Base-by-base conservation (phyloP, 495 filamentous ascomycete species). In the Aspergillus funiculosus region DNA sequence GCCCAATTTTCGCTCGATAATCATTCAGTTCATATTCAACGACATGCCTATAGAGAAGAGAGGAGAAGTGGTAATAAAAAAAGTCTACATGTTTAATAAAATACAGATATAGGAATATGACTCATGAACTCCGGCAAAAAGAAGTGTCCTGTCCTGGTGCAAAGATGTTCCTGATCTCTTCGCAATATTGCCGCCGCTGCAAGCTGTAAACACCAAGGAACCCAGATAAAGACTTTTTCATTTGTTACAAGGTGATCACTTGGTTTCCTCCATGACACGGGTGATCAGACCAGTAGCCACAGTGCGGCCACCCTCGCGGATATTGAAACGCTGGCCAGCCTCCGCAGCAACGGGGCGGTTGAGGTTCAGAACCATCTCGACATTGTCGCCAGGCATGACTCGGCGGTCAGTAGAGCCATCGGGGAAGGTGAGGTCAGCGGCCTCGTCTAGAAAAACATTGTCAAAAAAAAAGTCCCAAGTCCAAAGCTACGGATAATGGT, bases 331-430 rank as follows among this genome's bases (percentile, higher is more conserved):
- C 76, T 92, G 85, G 52, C 91, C 90, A 39, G 76, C 66, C 70
- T 97, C 94, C 40, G 95, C 60, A 43, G 90, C 92, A 53, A 94
- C 69, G 36, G 94, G 88, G 58, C 81, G 69, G 71, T 85, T 74
- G 51, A 94, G 81, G 50, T 79, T 73, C 69, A 85, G 85, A 49
- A 86, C 67, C 87, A 98, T 92, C 80, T 97, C 94, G 53, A 92
- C 82, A 73, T 98, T 98, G 79, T 98, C 92, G 61, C 92, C 92
- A 42, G 92, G 92, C 87, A 92, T 89, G 63, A 95, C 83, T 72
- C 89, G 82, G 69, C 81, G 85, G 59, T 67, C 69, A 44, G 76
- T 66, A 57, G 87, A 79, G 42, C 83, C 89, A 46, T 86, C 88
- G 43, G 87, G 86, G 84, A 89, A 94, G 59, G 69, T 75, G 45